Base-by-base conservation (phyloP, 2,329 filamentous ascomycete species). In the Epichloe amarillans region DNA sequence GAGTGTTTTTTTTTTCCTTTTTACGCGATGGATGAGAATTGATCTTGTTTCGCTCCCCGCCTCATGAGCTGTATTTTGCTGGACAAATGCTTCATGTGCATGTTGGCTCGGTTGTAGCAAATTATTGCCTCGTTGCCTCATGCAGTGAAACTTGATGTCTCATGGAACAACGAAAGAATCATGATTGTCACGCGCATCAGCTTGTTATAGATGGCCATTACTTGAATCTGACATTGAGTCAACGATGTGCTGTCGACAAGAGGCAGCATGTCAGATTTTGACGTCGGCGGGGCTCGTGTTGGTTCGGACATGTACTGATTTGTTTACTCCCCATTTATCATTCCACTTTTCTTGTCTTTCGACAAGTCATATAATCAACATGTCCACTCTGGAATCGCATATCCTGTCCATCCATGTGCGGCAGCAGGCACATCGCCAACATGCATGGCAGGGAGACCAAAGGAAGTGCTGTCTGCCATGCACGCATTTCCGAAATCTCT, bases 1-100 rank as follows among this genome's bases (percentile, higher is more conserved):
- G 62, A 61, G 62, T 56, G 53, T 55, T 49, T 53, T 44, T 52
- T 52, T 52, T 53, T 57, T 53, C 50, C 37, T 41, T 58, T 53
- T 50, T 54, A 30, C 15, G 26, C 39, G 46, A 5, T 30, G 36
- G 23, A 47, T 40, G 7, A 26, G 17, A 39, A 26, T 23, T 5
- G 19, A 14, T 39, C 14, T 47, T 17, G 12, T 39, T 7, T 40
- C n/a, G 23, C 44, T 4, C n/a, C 17, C 10, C 36, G 15, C 39
- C 14, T 40, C 21, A 21, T 30, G 17, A 5, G 15, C 33, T 48
- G 26, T 19, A 37, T 30, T 41, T 36, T 37, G 26, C 43, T 19
- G 42, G 42, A 5, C n/a, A 30, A 33, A 47, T 30, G n/a, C 42
- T 43, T 15, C 19, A 36, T 47, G 26, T 40, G 17, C 50, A 21